Conservation (phyloP, 805 yeast genomes). For the Teunomyces gatunensis region DNA sequence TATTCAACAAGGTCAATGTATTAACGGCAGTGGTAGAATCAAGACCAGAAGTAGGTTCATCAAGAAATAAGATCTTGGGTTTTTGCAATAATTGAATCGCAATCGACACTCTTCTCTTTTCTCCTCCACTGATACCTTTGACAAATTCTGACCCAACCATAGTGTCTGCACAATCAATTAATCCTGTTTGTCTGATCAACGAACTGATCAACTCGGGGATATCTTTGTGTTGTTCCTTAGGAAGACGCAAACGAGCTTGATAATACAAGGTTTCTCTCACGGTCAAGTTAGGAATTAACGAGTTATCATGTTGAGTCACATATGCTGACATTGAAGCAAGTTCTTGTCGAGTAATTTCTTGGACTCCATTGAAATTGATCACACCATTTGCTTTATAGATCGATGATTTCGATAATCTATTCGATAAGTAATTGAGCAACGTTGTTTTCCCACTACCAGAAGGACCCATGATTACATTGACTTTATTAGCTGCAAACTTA, state of each 20-base stretch:
- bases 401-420: slow-evolving; percentile 40
- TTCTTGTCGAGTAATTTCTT: slow-evolving; percentile 20
- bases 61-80: slow-evolving; percentile 70
- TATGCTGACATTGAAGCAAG: slow-evolving; percentile 54
- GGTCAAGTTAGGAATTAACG: slow-evolving; percentile 66
- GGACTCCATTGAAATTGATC: slow-evolving; percentile 25
- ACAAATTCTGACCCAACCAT: slow-evolving; percentile 40
- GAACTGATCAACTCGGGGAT: slow-evolving; percentile 53
- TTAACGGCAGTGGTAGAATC: slow-evolving; percentile 77
- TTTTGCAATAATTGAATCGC: slow-evolving; percentile 73
- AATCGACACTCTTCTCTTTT: slow-evolving; percentile 78
- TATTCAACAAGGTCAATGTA: slow-evolving; percentile 57
- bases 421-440: slow-evolving; percentile 59
- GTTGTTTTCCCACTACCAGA: slow-evolving; percentile 81
- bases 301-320: slow-evolving; percentile 80
- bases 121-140: slow-evolving; percentile 49
- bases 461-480: slow-evolving; percentile 78
- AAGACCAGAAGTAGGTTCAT: slow-evolving; percentile 88
- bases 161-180: slow-evolving; percentile 73
- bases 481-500: slow-evolving; percentile 48
- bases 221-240: slow-evolving; percentile 29
- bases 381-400: slow-evolving; percentile 23
- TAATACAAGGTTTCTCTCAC: slow-evolving; percentile 73
- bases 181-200: slow-evolving; percentile 65
- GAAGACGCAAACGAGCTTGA: slow-evolving; percentile 69